Evolutionary conservation across 2,329 filamentous ascomycete genomes (phyloP), one percentile per base, ranked within the genome.

Genomic region (Cladobotryum protrusum): DNA sequence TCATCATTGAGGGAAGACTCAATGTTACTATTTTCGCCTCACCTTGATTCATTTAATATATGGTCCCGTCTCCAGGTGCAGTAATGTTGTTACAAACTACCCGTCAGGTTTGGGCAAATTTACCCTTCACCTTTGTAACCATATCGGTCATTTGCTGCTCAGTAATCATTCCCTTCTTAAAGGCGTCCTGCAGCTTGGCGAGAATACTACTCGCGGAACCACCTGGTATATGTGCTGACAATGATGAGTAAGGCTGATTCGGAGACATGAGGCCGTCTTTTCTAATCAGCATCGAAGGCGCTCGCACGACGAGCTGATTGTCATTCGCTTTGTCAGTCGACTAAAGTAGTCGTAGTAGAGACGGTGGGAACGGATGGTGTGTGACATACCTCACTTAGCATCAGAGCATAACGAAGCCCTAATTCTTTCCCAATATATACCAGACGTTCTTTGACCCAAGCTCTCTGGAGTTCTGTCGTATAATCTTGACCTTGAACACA

Each of bases 271-370:
- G 62, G 4, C 70, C 70, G 57, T 82, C 78, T 34, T 74, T 67
- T 24, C 71, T 73, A 61, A 84, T 82, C 53, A 82, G 70, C 80
- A 83, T 83, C 1, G 78, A 82, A 2, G 81, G 81, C 15, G 82
- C 70, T 19, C 81, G 77, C 47, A 83, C 63, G 59, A 79, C 72
- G 47, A 82, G 70, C 79, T 82, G 45, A 35, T 52, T 50, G 37
- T 13, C n/a, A 47, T 14, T 36, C 36, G 11, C 18, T 24, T 14
- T 7, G 37, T 19, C 4, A 8, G 12, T 18, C 37, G 5, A 41
- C n/a, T 41, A 9, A 11, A 17, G 19, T 3, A 41, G 12, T 37
- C 20, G 41, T 13, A 39, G 35, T 44, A 18, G 17, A 45, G 37
- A 42, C 49, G 19, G 37, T 45, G 39, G 18, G 18, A 37, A 50